Conservation (phyloP, 208 protist species). For the Tritrichomonas musculus region DNA sequence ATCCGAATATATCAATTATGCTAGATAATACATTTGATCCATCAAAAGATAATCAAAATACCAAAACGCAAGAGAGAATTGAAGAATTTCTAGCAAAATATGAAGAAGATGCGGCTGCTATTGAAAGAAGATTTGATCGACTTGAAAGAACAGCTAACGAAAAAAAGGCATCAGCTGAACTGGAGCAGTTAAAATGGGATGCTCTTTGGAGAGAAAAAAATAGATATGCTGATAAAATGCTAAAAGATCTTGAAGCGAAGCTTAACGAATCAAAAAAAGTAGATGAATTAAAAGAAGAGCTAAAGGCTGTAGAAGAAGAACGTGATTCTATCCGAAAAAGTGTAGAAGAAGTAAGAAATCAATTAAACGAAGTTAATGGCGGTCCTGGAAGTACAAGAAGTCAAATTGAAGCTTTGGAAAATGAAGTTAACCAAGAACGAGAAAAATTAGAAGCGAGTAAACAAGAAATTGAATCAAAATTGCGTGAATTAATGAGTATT, state of each 20-base stretch:
- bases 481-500: too few relatives aligned
- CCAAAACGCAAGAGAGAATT: not conserved
- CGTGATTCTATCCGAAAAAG: not conserved
- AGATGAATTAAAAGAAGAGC: not conserved
- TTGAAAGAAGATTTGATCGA: conserved; percentile 8
- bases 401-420: not conserved
- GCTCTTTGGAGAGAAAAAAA: not conserved
- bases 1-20: too few relatives aligned
- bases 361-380: not conserved
- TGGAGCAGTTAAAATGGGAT: not conserved
- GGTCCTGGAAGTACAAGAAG: not conserved
- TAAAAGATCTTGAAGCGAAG: not conserved
- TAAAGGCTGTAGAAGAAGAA: not conserved
- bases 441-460: not conserved
- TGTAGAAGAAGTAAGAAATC: not conserved
- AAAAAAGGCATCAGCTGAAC: not conserved
- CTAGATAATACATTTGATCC: too few relatives aligned
- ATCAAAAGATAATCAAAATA: not conserved
- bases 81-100: not conserved
- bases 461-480: not conserved
- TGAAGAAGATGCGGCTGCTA: not conserved
- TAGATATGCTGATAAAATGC: not conserved
- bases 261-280: not conserved
- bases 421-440: not conserved
- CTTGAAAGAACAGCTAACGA: not conserved